Evolutionary conservation across 176 grass and related monocot species (phyloP).

Genomic region (Lolium rigidum): DNA sequence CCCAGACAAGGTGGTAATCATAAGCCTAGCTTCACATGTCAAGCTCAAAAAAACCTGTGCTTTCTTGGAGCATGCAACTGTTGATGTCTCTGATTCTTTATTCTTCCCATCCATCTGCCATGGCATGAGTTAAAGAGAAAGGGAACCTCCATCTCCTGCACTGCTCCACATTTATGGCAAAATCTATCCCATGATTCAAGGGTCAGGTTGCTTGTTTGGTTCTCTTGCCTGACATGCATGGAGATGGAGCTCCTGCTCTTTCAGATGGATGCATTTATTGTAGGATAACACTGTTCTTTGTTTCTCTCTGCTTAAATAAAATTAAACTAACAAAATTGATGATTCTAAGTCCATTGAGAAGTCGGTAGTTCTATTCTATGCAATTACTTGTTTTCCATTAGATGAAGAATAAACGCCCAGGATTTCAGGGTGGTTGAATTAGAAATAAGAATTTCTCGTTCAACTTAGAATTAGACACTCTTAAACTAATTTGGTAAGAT

Average conservation of each 20-base stretch:
- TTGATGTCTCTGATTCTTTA: conserved; percentile 41
- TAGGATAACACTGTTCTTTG: conserved; percentile 30
- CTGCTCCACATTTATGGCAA: conserved; percentile 50
- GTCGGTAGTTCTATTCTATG: not conserved
- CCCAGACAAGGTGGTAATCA: conserved; percentile 60
- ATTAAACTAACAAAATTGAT: not conserved
- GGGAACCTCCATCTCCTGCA: conserved; percentile 49
- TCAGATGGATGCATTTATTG: conserved; percentile 38
- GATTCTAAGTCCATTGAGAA: not conserved
- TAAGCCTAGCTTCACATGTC: conserved; percentile 24
- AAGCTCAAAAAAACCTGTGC: conserved; percentile 21
- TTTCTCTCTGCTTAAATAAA: conserved; percentile 20
- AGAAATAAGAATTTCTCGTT: not conserved
- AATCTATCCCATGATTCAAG: conserved; percentile 44
- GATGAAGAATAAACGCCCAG: not conserved
- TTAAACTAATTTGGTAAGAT: not conserved
- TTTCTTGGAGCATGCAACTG: conserved; percentile 35
- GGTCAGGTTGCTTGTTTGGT: conserved; percentile 39
- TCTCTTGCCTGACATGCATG: conserved; percentile 42
- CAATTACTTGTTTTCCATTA: not conserved
- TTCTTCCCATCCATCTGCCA: conserved; percentile 47
- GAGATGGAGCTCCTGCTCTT: conserved; percentile 46
- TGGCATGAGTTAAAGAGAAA: conserved; percentile 43
- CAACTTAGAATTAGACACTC: not conserved
- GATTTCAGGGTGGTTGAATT: not conserved